These are phyloP conservation scores for Citrus glauca DNA, from an alignment of 345 rosid species.

Conservation along the genomic window DNA sequence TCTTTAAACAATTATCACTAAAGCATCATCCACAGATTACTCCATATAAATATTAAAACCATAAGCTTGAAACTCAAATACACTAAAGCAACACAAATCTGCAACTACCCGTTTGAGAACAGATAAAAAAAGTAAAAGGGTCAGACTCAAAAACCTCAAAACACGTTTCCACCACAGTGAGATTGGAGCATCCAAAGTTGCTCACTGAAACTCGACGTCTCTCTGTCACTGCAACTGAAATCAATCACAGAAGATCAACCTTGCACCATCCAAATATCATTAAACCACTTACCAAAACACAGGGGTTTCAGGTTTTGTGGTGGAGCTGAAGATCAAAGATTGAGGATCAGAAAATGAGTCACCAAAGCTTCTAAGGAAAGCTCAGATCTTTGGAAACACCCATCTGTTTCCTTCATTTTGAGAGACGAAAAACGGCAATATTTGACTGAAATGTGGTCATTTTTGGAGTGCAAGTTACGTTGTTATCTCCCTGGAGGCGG, in stretches of 20 bases:
- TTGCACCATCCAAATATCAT: not conserved
- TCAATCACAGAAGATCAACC: not conserved
- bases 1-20: not conserved
- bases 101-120: conserved; percentile 23
- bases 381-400: not conserved
- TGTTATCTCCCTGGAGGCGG: conserved; percentile 1
- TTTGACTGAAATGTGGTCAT: not conserved
- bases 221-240: not conserved
- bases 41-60: not conserved
- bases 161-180: not conserved
- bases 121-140: conserved; percentile 18
- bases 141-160: conserved; percentile 28
- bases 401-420: not conserved
- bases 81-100: conserved; percentile 4
- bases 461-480: not conserved
- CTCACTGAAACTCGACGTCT: not conserved
- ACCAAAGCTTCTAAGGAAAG: not conserved
- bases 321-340: not conserved
- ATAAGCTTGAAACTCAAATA: conserved; percentile 15
- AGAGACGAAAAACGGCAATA: not conserved
- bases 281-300: not conserved
- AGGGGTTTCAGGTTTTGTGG: not conserved
- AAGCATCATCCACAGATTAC: not conserved
- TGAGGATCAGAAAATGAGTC: conserved; percentile 6
- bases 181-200: conserved; percentile 8